Percentiles rank a stretch among this genome's conserved stretches.
phyloP scores from a whole-genome alignment of 2,329 filamentous ascomycete species.

The Colletotrichum sp. region DNA sequence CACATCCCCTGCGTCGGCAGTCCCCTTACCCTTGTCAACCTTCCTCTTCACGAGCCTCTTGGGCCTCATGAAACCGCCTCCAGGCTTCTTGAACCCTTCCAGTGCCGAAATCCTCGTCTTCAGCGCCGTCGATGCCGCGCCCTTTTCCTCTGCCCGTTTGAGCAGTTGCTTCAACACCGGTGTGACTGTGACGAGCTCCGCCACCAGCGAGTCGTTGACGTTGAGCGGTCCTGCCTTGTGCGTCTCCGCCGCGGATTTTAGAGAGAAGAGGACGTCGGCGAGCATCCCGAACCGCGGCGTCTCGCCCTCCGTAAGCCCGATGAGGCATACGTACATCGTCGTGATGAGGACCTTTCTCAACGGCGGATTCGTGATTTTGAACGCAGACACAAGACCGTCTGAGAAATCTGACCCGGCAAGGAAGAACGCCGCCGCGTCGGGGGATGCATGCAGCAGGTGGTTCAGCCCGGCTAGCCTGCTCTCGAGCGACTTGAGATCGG shows the following conservation, averaged over 20 bases:
- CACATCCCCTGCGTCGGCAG: constrained; percentile 39
- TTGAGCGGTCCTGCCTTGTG: constrained; percentile 62
- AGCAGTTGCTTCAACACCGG: constrained; percentile 72
- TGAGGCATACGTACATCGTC: constrained; percentile 76
- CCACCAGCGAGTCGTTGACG: constrained; percentile 74
- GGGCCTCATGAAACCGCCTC: constrained; percentile 52
- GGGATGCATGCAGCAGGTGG: constrained; percentile 66
- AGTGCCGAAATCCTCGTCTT: constrained; percentile 67
- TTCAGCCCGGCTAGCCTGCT: constrained; percentile 63
- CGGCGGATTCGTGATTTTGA: constrained; percentile 66
- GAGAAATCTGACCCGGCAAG: constrained; percentile 88
- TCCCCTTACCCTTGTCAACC: constrained; percentile 70
- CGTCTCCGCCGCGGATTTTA: constrained; percentile 74
- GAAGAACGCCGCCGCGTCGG: constrained; percentile 64
- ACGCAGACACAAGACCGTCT: constrained; percentile 74
- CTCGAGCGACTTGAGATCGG: constrained; percentile 61
- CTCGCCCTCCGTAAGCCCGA: constrained; percentile 70
- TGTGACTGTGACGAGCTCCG: constrained; percentile 81
- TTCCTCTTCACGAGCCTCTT: constrained; percentile 58
- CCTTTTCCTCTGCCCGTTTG: constrained; percentile 54
- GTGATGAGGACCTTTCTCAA: constrained; percentile 73
- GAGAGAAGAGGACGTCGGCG: constrained; percentile 81
- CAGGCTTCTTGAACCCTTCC: constrained; percentile 62
- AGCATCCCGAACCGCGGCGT: constrained; percentile 76
- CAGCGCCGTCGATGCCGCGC: constrained; percentile 57